Percentiles rank a stretch among this genome's conserved stretches.
phyloP scores from a whole-genome alignment of 495 filamentous ascomycete genomes.

The Annulohypoxylon stygium region DNA sequence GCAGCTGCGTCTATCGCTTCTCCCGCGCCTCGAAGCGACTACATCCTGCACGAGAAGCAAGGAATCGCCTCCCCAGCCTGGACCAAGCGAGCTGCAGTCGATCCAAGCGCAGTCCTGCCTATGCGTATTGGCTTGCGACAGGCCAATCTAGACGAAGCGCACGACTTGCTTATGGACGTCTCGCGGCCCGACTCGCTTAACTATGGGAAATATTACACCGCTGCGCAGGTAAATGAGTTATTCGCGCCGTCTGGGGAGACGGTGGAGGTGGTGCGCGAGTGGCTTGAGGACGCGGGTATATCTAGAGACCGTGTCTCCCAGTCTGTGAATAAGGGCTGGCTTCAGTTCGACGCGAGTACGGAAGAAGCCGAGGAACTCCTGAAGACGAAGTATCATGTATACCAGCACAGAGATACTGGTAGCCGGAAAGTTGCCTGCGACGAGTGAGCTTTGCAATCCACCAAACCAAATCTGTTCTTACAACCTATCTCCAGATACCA shows the following conservation, averaged over 20 bases:
- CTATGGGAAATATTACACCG: constrained; percentile 1
- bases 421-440: not conserved
- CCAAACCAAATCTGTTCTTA: not conserved
- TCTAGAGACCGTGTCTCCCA: not conserved
- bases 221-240: not conserved
- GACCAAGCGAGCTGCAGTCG: not conserved
- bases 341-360: not conserved
- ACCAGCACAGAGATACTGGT: not conserved
- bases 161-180: not conserved
- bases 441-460: not conserved
- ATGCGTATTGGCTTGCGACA: not conserved
- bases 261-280: not conserved
- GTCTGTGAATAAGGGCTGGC: constrained; percentile 1
- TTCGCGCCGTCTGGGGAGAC: not conserved
- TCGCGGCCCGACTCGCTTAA: constrained; percentile 11
- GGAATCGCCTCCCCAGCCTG: not conserved
- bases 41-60: constrained; percentile 5
- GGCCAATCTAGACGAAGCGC: not conserved
- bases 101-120: not conserved
- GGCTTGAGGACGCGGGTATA: not conserved
- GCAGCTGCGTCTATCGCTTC: not conserved
- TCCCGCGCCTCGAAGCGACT: not conserved
- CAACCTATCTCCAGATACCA: not conserved
- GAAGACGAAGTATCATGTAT: constrained; percentile 1
- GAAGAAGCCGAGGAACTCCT: constrained; percentile 1